These are phyloP conservation scores for Thermothelomyces thermophilus DNA, from an alignment of 2,329 filamentous ascomycete species.

Conservation along the genomic window DNA sequence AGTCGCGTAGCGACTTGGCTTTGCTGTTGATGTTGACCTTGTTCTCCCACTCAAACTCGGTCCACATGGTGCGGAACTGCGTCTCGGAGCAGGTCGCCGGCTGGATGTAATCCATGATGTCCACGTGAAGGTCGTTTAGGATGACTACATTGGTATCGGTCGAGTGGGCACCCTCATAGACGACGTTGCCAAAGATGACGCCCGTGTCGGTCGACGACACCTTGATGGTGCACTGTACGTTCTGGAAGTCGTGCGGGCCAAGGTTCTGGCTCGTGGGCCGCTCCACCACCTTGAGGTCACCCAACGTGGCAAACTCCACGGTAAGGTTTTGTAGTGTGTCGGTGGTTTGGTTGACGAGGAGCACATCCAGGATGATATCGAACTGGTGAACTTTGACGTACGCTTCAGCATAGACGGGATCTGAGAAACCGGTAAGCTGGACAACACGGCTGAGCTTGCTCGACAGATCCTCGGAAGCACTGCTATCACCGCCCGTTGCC, in stretches of 20 bases:
- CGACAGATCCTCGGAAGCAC: slow-evolving; percentile 70
- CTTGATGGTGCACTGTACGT: slow-evolving; percentile 97
- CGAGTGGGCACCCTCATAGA: slow-evolving; percentile 89
- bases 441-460: slow-evolving; percentile 95
- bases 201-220: slow-evolving; percentile 96
- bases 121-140: slow-evolving; percentile 93
- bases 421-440: slow-evolving; percentile 95
- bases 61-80: slow-evolving; percentile 99
- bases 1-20: slow-evolving; percentile 83
- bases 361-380: slow-evolving; percentile 92
- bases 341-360: slow-evolving; percentile 93
- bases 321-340: slow-evolving; percentile 96
- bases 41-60: slow-evolving; percentile 99
- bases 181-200: slow-evolving; percentile 97
- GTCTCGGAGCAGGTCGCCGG: slow-evolving; percentile 95
- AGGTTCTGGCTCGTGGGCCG: slow-evolving; percentile 94
- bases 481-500: slow-evolving; percentile 83
- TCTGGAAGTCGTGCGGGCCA: slow-evolving; percentile 92
- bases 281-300: slow-evolving; percentile 96
- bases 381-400: slow-evolving; percentile 99
- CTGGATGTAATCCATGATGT: slow-evolving; percentile 99
- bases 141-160: slow-evolving; percentile 97
- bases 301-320: slow-evolving; percentile 96
- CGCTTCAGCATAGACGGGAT: slow-evolving; percentile 96
- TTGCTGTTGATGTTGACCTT: slow-evolving; percentile 99